phyloP scores from a whole-genome alignment of 805 yeast genomes.

The Saccharomycopsis sp. region DNA sequence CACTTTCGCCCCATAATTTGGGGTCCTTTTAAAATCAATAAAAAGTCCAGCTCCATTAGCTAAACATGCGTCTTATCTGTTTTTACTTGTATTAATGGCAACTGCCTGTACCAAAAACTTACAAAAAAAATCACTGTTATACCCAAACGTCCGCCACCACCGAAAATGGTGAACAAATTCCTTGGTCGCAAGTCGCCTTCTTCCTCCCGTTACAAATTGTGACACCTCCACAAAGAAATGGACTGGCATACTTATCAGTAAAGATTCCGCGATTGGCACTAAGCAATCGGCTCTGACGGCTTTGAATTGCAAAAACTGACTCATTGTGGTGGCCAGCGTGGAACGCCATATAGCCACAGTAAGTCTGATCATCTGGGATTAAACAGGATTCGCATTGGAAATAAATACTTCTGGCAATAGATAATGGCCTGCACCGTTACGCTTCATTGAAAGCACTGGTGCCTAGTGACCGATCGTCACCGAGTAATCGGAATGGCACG shows the following conservation, averaged over 20 bases:
- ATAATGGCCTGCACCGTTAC: constrained; percentile 27
- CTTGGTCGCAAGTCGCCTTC: too few relatives aligned
- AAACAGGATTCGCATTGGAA: constrained; percentile 24
- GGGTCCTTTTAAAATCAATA: too few relatives aligned
- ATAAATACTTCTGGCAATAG: constrained; percentile 24
- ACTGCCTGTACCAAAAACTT: too few relatives aligned
- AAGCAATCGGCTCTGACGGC: constrained; percentile 62
- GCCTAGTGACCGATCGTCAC: constrained; percentile 36
- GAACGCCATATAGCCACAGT: constrained; percentile 63
- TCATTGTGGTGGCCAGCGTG: constrained; percentile 72
- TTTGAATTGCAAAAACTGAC: constrained; percentile 60
- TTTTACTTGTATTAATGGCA: too few relatives aligned
- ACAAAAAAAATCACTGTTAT: too few relatives aligned
- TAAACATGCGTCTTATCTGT: too few relatives aligned
- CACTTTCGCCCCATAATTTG: too few relatives aligned
- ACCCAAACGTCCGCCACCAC: too few relatives aligned
- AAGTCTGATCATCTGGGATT: constrained; percentile 26
- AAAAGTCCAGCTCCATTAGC: too few relatives aligned
- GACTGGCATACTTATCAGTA: constrained; percentile 35
- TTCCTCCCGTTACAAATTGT: too few relatives aligned
- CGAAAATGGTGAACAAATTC: too few relatives aligned
- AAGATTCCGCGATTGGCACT: constrained; percentile 47
- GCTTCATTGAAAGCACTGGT: constrained; percentile 22
- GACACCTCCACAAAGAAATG: constrained; percentile 61
- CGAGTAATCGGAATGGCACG: constrained; percentile 38